Evolutionary conservation across 1,139 yeast species (phyloP), one percentile per base, ranked within the genome.

Genomic region (Suhomyces bribrorum): DNA sequence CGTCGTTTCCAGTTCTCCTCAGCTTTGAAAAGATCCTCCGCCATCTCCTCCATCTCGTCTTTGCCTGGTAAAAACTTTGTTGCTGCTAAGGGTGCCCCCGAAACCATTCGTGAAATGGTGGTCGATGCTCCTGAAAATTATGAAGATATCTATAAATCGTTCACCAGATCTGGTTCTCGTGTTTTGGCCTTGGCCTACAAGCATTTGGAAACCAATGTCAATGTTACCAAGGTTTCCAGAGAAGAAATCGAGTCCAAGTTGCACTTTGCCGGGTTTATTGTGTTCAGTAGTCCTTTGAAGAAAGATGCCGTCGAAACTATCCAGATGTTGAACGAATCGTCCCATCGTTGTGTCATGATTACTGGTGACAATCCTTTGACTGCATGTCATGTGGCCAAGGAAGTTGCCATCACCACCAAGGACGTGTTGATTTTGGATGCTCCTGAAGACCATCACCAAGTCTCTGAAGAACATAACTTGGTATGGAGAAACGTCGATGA

Each of bases 51-150:
- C 31, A 68, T 81, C 36, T 74, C 71, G 47, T 66, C 79, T 35
- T 43, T 67, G 26, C 64, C 62, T n/a, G 71, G 71, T 34, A 77
- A 83, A 50, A 64, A 80, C 46, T 75, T 89, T 52, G 94, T 90
- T 35, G 85, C 96, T 51, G 96, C 84, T 31, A 94, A 94, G 65
- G 99, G 99, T 73, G 99, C 99, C 2, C 99, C 99, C n/a, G 99
- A 92, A 68, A 92, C 97, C 23, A 79, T 92, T 53, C 82, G 84
- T 57, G 74, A 73, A 39, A 88, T 94, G 87, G 67, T 94, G 50
- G 56, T 65, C 35, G 73, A 72, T 36, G 79, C 86, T 43, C 97
- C 98, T 27, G 78, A 69, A 26, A 73, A 81, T 50, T 92, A 92
- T 58, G 97, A 92, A 60, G 87, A 81, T 31, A 81, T 85, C 36